phyloP scores from a whole-genome alignment of 1,284 basidiomycete species.

The Inonotus hispidus region DNA sequence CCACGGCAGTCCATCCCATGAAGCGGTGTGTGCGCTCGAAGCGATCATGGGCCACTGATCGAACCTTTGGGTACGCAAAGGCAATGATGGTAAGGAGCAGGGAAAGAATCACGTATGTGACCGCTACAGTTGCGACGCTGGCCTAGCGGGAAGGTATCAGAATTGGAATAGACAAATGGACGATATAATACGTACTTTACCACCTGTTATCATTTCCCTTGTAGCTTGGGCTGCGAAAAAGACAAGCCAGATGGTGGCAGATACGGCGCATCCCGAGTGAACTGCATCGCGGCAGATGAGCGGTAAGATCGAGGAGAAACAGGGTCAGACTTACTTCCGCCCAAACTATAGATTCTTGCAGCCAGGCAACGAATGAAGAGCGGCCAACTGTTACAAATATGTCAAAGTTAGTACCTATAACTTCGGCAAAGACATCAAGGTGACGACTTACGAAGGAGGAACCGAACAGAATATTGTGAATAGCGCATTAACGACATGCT shows the following conservation, averaged over 20 bases:
- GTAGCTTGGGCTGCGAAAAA: conserved; percentile 48
- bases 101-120: conserved; percentile 46
- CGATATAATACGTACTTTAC: conserved; percentile 30
- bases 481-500: conserved; percentile 33
- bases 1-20: conserved; percentile 49
- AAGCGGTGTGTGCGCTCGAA: conserved; percentile 53
- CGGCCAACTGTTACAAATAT: conserved; percentile 40
- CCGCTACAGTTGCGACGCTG: conserved; percentile 43
- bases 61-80: conserved; percentile 44
- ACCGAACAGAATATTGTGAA: conserved; percentile 30
- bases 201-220: conserved; percentile 36
- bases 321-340: conserved; percentile 34
- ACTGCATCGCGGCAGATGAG: conserved; percentile 27
- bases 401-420: conserved; percentile 3
- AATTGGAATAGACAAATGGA: background rate
- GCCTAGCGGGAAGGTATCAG: conserved; percentile 25
- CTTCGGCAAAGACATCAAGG: conserved; percentile 26
- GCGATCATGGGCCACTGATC: conserved; percentile 41
- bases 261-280: conserved; percentile 50
- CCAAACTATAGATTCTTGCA: conserved; percentile 52
- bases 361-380: conserved; percentile 43
- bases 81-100: conserved; percentile 45
- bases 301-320: conserved; percentile 3
- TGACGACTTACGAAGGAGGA: conserved; percentile 30
- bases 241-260: conserved; percentile 47